Conservation (phyloP, 768 basidiomycete genomes). For the Cytidiella melzeri region DNA sequence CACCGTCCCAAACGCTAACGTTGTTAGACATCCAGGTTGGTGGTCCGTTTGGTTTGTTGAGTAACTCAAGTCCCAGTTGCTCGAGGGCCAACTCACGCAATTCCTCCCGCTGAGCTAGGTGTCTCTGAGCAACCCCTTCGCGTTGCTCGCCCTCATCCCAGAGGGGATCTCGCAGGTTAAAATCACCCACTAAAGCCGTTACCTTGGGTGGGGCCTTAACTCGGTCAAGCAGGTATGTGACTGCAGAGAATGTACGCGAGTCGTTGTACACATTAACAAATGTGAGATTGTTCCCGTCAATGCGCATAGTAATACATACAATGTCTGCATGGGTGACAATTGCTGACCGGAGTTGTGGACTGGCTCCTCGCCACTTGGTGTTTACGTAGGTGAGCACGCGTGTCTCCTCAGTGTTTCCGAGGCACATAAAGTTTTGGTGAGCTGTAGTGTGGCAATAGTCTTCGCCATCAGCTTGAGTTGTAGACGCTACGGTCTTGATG, state of each 20-base stretch:
- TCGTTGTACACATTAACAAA: constrained; percentile 11
- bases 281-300: neutral
- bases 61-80: constrained; percentile 1
- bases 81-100: constrained; percentile 1
- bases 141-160: constrained; percentile 5
- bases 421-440: neutral
- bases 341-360: neutral
- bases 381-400: constrained; percentile 6
- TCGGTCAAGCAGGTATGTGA: neutral
- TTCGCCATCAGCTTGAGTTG: constrained; percentile 1
- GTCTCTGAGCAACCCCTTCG: neutral
- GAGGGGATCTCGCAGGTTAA: constrained; percentile 9
- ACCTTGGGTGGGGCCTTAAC: neutral
- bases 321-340: constrained; percentile 2
- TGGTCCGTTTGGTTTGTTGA: constrained; percentile 3
- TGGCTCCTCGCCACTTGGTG: neutral
- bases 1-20: neutral
- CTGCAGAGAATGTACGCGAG: neutral
- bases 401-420: neutral
- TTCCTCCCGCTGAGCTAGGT: too few species aligned
- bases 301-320: neutral
- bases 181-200: too few species aligned
- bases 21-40: constrained; percentile 7
- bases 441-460: constrained; percentile 3
- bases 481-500: too few species aligned